Conservation (phyloP, 768 basidiomycete genomes). For the Crucibulum laeve region DNA sequence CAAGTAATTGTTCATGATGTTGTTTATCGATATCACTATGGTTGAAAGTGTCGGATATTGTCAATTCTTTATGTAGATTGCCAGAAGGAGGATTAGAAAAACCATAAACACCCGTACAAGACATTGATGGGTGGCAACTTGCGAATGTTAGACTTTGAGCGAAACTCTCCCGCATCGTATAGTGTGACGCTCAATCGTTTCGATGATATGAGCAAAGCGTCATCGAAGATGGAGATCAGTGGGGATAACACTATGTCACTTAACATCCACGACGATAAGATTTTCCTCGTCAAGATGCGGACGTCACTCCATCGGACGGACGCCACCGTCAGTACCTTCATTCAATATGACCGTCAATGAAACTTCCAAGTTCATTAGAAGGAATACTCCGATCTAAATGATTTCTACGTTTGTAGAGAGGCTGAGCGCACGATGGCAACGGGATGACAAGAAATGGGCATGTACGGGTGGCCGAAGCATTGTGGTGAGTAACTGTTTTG, state of each 20-base stretch:
- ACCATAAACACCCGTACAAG: slow-evolving; percentile 30
- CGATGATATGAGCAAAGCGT: slow-evolving; percentile 12
- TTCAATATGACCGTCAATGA: slow-evolving; percentile 37
- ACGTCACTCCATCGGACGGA: slow-evolving; percentile 12
- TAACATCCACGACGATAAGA: slow-evolving; percentile 28
- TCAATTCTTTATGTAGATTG: slow-evolving; percentile 23
- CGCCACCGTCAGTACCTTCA: slow-evolving; percentile 16
- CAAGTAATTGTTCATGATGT: slow-evolving; percentile 30
- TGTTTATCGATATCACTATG: slow-evolving; percentile 29
- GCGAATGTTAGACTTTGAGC: slow-evolving; percentile 21
- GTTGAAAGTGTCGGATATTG: slow-evolving; percentile 23
- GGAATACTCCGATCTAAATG: slow-evolving; percentile 12
- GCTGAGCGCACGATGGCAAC: slow-evolving; percentile 11
- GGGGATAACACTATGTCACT: slow-evolving; percentile 12
- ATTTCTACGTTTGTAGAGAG: slow-evolving; percentile 7
- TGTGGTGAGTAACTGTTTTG: background rate
- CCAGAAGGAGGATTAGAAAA: slow-evolving; percentile 34
- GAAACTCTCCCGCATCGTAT: background rate
- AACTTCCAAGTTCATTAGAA: slow-evolving; percentile 29
- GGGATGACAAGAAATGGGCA: background rate
- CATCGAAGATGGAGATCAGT: background rate
- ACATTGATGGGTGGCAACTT: slow-evolving; percentile 35
- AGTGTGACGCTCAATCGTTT: slow-evolving; percentile 15
- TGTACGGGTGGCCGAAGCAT: background rate
- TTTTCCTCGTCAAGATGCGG: slow-evolving; percentile 37